Base-by-base conservation (phyloP, 1,284 basidiomycete species). In the Dichomitus squalens region DNA sequence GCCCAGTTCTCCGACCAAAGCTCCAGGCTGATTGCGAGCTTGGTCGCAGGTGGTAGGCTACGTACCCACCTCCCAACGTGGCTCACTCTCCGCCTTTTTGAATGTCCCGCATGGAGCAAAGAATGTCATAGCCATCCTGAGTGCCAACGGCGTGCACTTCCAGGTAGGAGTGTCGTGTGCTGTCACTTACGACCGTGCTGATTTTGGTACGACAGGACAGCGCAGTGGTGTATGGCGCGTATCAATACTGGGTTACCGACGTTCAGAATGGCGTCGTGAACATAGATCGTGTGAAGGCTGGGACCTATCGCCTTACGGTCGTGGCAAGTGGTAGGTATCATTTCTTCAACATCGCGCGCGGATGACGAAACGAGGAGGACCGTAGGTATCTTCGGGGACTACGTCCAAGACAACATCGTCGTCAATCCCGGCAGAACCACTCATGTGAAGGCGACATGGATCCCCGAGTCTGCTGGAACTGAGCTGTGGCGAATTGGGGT, bases 331-430 rank as follows among this genome's bases (percentile, higher is more conserved):
- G 70, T 68, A 4, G 34, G 63, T 47, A 1, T 52, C 2, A 1
- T 12, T 16, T 18, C 25, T 3, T n/a, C 31, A 12, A 11, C 20
- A 33, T 31, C 11, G 27, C 44, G 14, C 35, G 18, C 27, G 43
- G 9, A 25, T 31, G n/a, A 36, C 5, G 35, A 12, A 12, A 9
- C 35, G 11, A 16, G 12, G 35, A 36, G 35, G n/a, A 36, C 35
- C 16, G 35, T 36, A 68, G 70, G 70, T 2, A 69, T 70, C 4
- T 71, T 71, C 49, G 70, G 70, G 1, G 68, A 71, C 51, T 70
- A 64, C 31, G 58, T 67, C 2, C 63, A 66, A 31, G 70, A 71
- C 41, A 53, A 66, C 44, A 46, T 71, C 43, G 58, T 63, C 6
- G 60, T 70, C 14, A 53, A 35, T 11, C 59, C 70, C 3, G 62